Evolutionary conservation across 83 land plant species (phyloP), one percentile per base, ranked within the genome.

Genomic region (Diphasiastrum complanatum): DNA sequence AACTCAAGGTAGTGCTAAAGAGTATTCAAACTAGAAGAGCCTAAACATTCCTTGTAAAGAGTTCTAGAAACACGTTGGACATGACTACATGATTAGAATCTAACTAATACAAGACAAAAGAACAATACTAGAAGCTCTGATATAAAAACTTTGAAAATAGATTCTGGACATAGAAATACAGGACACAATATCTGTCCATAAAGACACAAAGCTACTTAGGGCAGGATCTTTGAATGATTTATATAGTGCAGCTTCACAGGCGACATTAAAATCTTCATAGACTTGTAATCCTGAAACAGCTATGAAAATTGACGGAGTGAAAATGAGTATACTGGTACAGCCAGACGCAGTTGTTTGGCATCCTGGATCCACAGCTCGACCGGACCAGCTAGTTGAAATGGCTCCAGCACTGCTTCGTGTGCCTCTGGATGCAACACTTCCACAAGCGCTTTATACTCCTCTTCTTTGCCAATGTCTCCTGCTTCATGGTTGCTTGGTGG

Each of bases 281-380:
- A 28, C 20, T 50, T 16, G 22, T 10, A 50, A 50, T 8, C 19
- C 8, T 8, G 20, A 50, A 50, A 16, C 22, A 12, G 22, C 22
- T 6, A 8, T 6, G 11, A 20, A 16, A 22, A 16, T 6, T 10
- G n/a, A 50, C 8, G 6, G 8, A 10, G 22, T 10, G 11, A 6
- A 22, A 50, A 50, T 10, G 22, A 12, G 18, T 50, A 20, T 63
- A 93, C 98, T 29, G 98, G 98, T 51, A 93, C 52, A 0, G 98
- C 70, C 46, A 93, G 72, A 24, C 98, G 71, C 75, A 93, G 68
- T 33, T 87, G 79, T 26, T 92, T 75, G 2, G 81, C 97, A 74
- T 92, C 95, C 45, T 92, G 95, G 60, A 92, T 87, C 97, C 97
- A 87, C 18, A 92, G 79, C 76, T 92, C 97, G 70, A 92, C 85